Evolutionary conservation across 1,284 basidiomycete species (phyloP).

Genomic region (Wolfiporia cocos): DNA sequence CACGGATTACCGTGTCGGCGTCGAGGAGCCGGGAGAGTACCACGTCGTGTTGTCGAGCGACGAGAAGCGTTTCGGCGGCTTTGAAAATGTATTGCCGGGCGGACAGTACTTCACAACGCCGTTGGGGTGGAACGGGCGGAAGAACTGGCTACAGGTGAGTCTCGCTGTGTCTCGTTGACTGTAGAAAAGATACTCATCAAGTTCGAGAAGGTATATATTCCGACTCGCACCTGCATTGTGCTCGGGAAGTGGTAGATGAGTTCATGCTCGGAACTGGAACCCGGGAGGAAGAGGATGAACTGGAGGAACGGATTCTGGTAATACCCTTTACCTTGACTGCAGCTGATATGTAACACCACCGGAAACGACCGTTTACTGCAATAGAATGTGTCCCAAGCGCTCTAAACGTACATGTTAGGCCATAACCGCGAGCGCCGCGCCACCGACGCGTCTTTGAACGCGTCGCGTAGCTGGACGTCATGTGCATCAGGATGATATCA

Average conservation of each 20-base stretch:
- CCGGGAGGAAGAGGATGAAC: neutral
- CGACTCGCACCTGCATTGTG: constrained; percentile 70
- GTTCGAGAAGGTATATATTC: constrained; percentile 64
- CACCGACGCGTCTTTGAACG: neutral
- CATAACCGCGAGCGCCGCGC: no score
- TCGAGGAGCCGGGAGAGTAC: constrained; percentile 87
- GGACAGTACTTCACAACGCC: constrained; percentile 78
- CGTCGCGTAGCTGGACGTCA: no score
- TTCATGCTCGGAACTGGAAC: neutral
- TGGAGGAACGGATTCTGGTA: neutral
- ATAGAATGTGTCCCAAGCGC: no score
- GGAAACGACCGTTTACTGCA: no score
- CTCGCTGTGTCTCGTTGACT: neutral
- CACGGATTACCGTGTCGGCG: constrained; percentile 90
- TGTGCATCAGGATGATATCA: no score
- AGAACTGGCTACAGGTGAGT: constrained; percentile 82
- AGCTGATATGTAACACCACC: no score
- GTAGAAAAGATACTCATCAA: neutral
- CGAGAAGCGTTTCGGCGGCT: constrained; percentile 85
- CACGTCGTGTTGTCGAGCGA: constrained; percentile 79
- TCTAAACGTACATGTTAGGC: no score
- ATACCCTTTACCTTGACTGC: neutral
- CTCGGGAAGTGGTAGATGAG: constrained; percentile 40
- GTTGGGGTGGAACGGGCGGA: constrained; percentile 87
- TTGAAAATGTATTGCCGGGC: constrained; percentile 69